Percentiles rank a stretch among this genome's conserved stretches.
Conservation (phyloP, 2,329 filamentous ascomycete genomes). For the Westerdykella aurantiaca region DNA sequence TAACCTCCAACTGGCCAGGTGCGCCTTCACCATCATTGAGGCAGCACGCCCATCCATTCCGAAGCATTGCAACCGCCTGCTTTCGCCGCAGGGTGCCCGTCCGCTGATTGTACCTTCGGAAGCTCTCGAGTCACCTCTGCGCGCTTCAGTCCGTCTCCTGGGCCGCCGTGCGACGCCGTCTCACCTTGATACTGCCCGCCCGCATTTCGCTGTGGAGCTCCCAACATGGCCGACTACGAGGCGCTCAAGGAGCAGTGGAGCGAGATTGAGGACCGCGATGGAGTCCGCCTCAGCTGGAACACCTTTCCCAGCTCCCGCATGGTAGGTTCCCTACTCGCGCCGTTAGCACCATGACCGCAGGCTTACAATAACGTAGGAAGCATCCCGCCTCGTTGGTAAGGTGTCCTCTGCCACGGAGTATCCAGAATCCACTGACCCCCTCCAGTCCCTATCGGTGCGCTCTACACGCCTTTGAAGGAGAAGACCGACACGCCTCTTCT, state of each 20-base stretch:
- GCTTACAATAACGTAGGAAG: constrained; percentile 59
- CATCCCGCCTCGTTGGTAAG: constrained; percentile 69
- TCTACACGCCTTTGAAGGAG: constrained; percentile 95
- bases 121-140: too few relatives aligned
- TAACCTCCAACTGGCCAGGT: constrained; percentile 32
- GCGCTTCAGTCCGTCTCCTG: neutral
- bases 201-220: constrained; percentile 4
- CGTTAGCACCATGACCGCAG: constrained; percentile 12
- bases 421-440: constrained; percentile 6
- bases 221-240: constrained; percentile 76
- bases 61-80: constrained; percentile 23
- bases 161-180: constrained; percentile 1
- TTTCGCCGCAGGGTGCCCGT: constrained; percentile 20
- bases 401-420: neutral
- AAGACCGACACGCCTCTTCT: constrained; percentile 83
- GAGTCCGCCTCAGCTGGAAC: constrained; percentile 95
- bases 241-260: constrained; percentile 92
- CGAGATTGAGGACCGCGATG: constrained; percentile 94
- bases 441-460: constrained; percentile 80
- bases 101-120: neutral
- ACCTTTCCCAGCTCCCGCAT: constrained; percentile 97
- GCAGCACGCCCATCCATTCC: constrained; percentile 14
- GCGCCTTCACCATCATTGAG: constrained; percentile 10
- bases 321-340: constrained; percentile 42
- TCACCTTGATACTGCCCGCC: constrained; percentile 1